Percentiles rank a stretch among this genome's conserved stretches.
phyloP scores from a whole-genome alignment of 306 rosid genomes.

The Neltuma alba region DNA sequence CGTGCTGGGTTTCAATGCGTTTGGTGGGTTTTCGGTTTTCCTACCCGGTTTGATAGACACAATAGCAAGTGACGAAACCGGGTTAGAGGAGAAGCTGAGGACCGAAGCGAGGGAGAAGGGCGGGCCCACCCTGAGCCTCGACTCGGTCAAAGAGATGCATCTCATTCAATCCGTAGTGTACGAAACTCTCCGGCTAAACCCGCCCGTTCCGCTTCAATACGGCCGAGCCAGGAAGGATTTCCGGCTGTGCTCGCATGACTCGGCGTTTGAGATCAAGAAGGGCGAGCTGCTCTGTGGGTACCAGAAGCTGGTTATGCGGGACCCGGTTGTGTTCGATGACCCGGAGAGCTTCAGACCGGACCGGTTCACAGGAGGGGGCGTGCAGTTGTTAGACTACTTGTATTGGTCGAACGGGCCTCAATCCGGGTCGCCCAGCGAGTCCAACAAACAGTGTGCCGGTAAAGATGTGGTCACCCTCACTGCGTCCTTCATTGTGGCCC shows the following conservation, averaged over 20 bases:
- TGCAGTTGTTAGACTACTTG: slow-evolving; percentile 54
- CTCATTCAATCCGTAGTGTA: slow-evolving; percentile 75
- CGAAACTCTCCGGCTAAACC: slow-evolving; percentile 77
- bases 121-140: slow-evolving; percentile 62
- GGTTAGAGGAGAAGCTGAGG: slow-evolving; percentile 56
- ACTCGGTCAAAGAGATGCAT: slow-evolving; percentile 61
- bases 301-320: slow-evolving; percentile 76
- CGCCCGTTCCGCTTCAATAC: slow-evolving; percentile 85
- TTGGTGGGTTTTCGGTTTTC: slow-evolving; percentile 82
- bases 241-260: slow-evolving; percentile 64
- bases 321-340: slow-evolving; percentile 60
- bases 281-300: slow-evolving; percentile 89
- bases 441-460: slow-evolving; percentile 83
- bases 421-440: slow-evolving; percentile 53
- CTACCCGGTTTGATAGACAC: slow-evolving; percentile 56
- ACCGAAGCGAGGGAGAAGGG: slow-evolving; percentile 66
- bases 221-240: slow-evolving; percentile 87
- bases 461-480: slow-evolving; percentile 75
- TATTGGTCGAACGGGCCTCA: slow-evolving; percentile 98
- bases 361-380: slow-evolving; percentile 61
- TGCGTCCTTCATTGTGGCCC: slow-evolving; percentile 59
- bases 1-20: slow-evolving; percentile 83
- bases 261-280: slow-evolving; percentile 62
- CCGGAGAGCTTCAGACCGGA: slow-evolving; percentile 79
- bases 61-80: slow-evolving; percentile 51